Evolutionary conservation across 768 basidiomycete genomes (phyloP), one percentile per base, ranked within the genome.

Genomic region (Tubosaeta sp.): DNA sequence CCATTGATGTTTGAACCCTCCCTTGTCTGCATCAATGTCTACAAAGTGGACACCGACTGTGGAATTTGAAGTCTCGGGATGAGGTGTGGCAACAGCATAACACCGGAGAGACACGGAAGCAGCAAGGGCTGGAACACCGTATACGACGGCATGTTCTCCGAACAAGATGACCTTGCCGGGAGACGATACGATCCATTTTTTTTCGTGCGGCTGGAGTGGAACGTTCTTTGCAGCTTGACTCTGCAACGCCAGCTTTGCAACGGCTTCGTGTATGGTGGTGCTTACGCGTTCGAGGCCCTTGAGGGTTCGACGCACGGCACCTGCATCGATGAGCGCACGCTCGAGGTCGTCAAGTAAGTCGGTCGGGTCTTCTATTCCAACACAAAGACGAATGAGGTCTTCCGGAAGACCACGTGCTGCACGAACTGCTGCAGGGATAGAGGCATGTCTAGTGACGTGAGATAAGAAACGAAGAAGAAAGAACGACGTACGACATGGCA

Each of bases 131-230:
- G 95, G 95, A 86, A 93, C 88, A 49, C 97, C 97, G 67, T 98
- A 87, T 17, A 99, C 97, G 46, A 99, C 97, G 16, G 97, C 95
- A 70, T 99, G 97, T 72, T 99, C 97, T 44, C 97, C 97, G 59
- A 98, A 99, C 56, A 99, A 70, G 58, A 99, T 98, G 53, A 98
- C 90, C 66, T 99, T 99, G 25, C 97, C 97, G 8, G 97, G 97
- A 3, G 97, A 93, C 52, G 92, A 94, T 52, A 97, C 86, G 48
- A 97, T 79, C 85, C 90, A 90, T 64, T 89, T 86, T 37, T 73
- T 69, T 46, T 80, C 64, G 52, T 64, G 54, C 59, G 68, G 59
- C 14, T 35, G 53, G 19, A 34, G 12, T 17, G n/a, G 10, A 32
- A 10, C 5, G 7, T 5, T 19, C 16, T 45, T 34, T 63, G 45